Conservation (phyloP, 495 filamentous ascomycete species). For the Tuber indicum region DNA sequence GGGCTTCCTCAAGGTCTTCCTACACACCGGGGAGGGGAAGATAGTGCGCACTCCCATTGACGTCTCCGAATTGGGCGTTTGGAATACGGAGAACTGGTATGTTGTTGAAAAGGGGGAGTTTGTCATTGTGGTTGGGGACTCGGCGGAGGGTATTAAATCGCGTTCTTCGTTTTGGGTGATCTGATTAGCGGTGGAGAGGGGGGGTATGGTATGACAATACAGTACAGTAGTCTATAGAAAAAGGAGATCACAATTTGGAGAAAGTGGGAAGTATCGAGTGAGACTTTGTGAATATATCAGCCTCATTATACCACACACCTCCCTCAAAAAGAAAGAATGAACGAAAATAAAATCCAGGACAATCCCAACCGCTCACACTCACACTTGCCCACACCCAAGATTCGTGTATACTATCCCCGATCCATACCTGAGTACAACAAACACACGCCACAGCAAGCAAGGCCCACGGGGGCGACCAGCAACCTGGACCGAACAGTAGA, state of each 20-base stretch:
- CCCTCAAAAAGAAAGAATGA: neutral
- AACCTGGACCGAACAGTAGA: neutral
- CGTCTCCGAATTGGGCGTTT: constrained; percentile 52
- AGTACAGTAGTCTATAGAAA: neutral
- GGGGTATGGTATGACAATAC: neutral
- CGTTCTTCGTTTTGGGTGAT: constrained; percentile 31
- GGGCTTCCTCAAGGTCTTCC: constrained; percentile 61
- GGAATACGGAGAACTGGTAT: constrained; percentile 59
- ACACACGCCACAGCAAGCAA: neutral
- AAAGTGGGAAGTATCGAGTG: neutral
- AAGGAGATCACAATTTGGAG: neutral
- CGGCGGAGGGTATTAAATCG: constrained; percentile 22
- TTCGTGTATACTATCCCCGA: neutral
- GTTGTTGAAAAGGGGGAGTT: constrained; percentile 65
- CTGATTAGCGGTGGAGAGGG: neutral
- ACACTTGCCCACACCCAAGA: neutral
- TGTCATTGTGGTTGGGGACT: constrained; percentile 51
- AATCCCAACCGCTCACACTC: neutral
- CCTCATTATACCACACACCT: neutral
- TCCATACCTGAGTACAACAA: neutral
- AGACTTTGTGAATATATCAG: neutral
- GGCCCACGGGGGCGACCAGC: neutral
- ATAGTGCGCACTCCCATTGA: constrained; percentile 52
- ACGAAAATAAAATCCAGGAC: neutral
- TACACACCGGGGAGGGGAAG: constrained; percentile 56